phyloP scores from a whole-genome alignment of 2,329 filamentous ascomycete species.

The Colletotrichum sp. region DNA sequence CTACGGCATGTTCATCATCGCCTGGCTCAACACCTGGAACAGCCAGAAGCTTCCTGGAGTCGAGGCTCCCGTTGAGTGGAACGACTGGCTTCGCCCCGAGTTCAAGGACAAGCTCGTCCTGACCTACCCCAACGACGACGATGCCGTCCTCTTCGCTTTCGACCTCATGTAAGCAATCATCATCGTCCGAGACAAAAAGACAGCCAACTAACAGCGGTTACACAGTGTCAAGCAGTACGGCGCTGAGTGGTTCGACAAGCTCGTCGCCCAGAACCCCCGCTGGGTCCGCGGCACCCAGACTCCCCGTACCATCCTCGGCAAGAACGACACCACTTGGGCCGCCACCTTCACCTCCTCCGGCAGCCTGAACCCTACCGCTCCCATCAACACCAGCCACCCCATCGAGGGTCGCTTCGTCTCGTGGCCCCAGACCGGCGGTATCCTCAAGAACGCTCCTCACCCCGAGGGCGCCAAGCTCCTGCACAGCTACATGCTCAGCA shows the following conservation, averaged over 20 bases:
- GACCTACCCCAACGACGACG: conserved; percentile 64
- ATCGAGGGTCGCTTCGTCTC: conserved; percentile 45
- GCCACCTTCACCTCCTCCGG: conserved; percentile 37
- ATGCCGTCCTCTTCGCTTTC: conserved; percentile 57
- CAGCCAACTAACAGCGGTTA: not conserved
- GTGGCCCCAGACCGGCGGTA: conserved; percentile 54
- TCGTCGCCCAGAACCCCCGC: conserved; percentile 51
- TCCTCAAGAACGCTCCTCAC: conserved; percentile 51
- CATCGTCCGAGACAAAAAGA: rapidly evolving
- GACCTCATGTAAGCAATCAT: conserved; percentile 47
- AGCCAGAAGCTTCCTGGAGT: conserved; percentile 37
- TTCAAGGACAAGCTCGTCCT: conserved; percentile 59
- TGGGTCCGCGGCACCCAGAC: conserved; percentile 59
- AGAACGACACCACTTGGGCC: conserved; percentile 31
- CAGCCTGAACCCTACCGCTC: conserved; percentile 19
- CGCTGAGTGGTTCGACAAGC: conserved; percentile 48
- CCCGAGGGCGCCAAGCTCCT: conserved; percentile 57
- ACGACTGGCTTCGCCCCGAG: conserved; percentile 50
- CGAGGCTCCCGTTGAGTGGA: conserved; percentile 40
- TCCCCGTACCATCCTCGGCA: conserved; percentile 37
- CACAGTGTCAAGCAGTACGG: conserved; percentile 44
- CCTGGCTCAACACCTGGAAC: conserved; percentile 42
- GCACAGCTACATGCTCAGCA: conserved; percentile 48
- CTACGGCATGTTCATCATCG: conserved; percentile 42
- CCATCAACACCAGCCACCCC: conserved; percentile 33